These are phyloP conservation scores for Candida maltosa DNA, from an alignment of 805 yeast genomes.

Conservation along the genomic window DNA sequence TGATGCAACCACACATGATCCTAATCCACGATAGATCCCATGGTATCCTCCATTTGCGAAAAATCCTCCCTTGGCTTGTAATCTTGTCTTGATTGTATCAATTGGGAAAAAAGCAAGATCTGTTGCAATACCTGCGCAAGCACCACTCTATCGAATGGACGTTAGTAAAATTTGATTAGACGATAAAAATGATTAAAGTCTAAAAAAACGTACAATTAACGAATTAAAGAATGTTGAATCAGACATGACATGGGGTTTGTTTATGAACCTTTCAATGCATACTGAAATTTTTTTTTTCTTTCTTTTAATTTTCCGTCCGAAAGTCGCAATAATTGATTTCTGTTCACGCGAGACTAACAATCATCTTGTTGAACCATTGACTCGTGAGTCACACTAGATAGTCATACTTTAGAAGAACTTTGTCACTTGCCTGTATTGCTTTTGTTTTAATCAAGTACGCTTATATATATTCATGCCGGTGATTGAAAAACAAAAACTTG, in stretches of 20 bases:
- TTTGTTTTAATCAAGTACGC: too few species aligned
- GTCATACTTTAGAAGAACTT: conserved; percentile 9
- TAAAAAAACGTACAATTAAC: conserved; percentile 24
- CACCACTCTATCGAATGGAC: conserved; percentile 57
- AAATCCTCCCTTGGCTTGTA: conserved; percentile 95
- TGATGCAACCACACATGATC: conserved; percentile 89
- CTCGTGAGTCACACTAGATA: conserved; percentile 18
- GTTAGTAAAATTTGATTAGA: background rate
- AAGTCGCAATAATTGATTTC: conserved; percentile 25
- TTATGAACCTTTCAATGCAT: background rate
- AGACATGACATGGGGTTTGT: background rate
- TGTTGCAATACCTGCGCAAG: conserved; percentile 93
- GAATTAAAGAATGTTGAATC: conserved; percentile 26
- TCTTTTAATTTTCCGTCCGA: background rate
- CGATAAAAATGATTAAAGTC: background rate
- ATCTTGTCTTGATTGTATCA: conserved; percentile 89
- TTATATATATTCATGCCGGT: too few species aligned
- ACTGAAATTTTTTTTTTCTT: background rate
- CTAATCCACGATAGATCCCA: conserved; percentile 89
- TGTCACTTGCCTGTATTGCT: conserved; percentile 1
- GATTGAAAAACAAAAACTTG: too few species aligned
- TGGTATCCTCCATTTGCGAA: conserved; percentile 88
- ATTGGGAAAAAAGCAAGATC: conserved; percentile 95
- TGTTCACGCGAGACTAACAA: conserved; percentile 47
- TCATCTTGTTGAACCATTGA: conserved; percentile 40